Conservation (phyloP, 805 yeast genomes). For the Yarrowia sp. region DNA sequence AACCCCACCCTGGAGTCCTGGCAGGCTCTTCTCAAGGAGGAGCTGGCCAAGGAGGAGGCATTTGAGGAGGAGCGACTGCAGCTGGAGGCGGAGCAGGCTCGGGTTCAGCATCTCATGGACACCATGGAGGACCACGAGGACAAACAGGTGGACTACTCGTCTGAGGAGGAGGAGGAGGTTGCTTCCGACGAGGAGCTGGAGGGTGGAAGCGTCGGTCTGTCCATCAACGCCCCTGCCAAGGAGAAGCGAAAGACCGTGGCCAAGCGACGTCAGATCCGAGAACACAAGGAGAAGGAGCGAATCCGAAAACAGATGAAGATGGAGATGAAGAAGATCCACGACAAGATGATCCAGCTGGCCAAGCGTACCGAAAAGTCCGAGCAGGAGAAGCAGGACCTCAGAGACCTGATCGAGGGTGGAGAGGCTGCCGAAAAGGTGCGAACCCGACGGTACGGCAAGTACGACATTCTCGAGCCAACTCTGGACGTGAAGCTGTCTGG, state of each 20-base stretch:
- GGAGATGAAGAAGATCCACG: constrained; percentile 65
- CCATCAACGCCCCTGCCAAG: constrained; percentile 73
- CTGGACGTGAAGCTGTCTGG: constrained; percentile 84
- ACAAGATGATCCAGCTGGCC: constrained; percentile 65
- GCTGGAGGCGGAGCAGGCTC: constrained; percentile 66
- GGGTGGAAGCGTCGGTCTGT: constrained; percentile 54
- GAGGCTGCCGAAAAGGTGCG: constrained; percentile 47
- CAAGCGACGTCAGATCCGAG: constrained; percentile 74
- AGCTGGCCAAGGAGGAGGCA: constrained; percentile 68
- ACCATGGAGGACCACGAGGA: constrained; percentile 53
- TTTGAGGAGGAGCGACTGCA: constrained; percentile 69
- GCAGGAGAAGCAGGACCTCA: constrained; percentile 42
- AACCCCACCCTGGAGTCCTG: constrained; percentile 88
- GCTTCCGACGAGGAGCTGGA: constrained; percentile 51
- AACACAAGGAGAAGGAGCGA: constrained; percentile 62
- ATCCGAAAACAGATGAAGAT: constrained; percentile 46
- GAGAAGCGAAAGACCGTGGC: constrained; percentile 76
- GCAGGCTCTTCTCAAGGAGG: constrained; percentile 72
- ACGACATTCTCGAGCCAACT: constrained; percentile 56
- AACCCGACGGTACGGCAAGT: constrained; percentile 54
- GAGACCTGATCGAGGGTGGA: constrained; percentile 41
- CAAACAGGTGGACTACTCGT: constrained; percentile 41
- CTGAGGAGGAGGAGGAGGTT: constrained; percentile 47
- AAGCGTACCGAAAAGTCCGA: constrained; percentile 48
- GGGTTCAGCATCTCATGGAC: constrained; percentile 69